Conservation (phyloP, 805 yeast genomes). For the Teunomyces lycoperdinae region DNA sequence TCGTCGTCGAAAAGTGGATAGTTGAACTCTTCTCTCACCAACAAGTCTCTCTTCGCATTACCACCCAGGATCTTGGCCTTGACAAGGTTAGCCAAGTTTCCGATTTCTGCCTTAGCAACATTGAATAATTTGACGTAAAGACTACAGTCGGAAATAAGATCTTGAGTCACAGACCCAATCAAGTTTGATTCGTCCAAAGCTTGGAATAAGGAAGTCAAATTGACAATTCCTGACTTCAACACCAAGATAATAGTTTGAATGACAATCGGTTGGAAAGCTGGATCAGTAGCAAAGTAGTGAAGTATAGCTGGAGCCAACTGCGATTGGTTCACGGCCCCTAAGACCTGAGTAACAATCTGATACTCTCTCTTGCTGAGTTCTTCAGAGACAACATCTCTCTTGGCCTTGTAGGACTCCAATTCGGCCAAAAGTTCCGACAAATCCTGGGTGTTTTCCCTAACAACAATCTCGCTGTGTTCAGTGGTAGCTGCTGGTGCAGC, state of each 20-base stretch:
- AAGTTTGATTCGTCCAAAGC: slow-evolving; percentile 38
- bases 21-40: slow-evolving; percentile 5
- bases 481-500: slow-evolving; percentile 34
- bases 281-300: slow-evolving; percentile 29
- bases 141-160: slow-evolving; percentile 36
- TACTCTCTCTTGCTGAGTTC: slow-evolving; percentile 36
- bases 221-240: slow-evolving; percentile 30
- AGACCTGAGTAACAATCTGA: slow-evolving; percentile 38
- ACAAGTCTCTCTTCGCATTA: slow-evolving; percentile 17
- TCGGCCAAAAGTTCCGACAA: slow-evolving; percentile 22
- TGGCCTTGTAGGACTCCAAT: slow-evolving; percentile 21
- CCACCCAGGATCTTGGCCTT: slow-evolving; percentile 21
- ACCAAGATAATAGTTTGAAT: slow-evolving; percentile 26
- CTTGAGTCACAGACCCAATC: slow-evolving; percentile 30
- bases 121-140: slow-evolving; percentile 35
- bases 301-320: slow-evolving; percentile 34
- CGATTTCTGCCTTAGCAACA: slow-evolving; percentile 26
- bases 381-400: slow-evolving; percentile 25
- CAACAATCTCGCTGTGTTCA: slow-evolving; percentile 6
- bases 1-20: slow-evolving; percentile 6
- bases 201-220: slow-evolving; percentile 30
- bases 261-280: slow-evolving; percentile 25
- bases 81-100: slow-evolving; percentile 24
- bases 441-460: slow-evolving; percentile 12
- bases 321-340: slow-evolving; percentile 35